Base-by-base conservation (phyloP, 805 yeast species). In the Pichia insulana region DNA sequence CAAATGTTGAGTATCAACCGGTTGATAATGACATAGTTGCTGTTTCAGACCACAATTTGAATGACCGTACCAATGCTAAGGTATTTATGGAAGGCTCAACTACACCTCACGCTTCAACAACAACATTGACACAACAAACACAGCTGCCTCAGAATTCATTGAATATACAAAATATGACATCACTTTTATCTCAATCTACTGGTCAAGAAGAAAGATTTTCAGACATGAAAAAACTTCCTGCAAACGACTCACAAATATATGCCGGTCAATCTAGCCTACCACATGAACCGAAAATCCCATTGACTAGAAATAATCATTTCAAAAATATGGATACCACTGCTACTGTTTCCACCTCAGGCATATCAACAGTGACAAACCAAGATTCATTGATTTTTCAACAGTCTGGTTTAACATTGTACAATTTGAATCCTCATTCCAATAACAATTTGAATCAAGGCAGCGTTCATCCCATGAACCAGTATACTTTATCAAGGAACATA, bases 181-280 rank as follows among this genome's bases (percentile, higher is more conserved):
- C 55, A 17, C 44, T 57, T 12, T 57, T 73, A 4, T 73, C 79
- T 3, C 78, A 74, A 49, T 72, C 78, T 0, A 72, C 76, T 0
- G 79, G 78, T 0, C 63, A 68, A 32, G 76, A 71, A 30, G 55
- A 68, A 40, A 63, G 36, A 20, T 18, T 41, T 11, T 13, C 28
- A 8, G 17, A 20, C 35, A 4, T 16, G 16, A 16, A 32, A 4
- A 28, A 28, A 4, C 31, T 5, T 7, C 31, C 7, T 12, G 31
- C 13, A 11, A 28, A 11, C 31, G 8, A 26, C 28, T 5, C 19
- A 18, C 5, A 22, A 22, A 22, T 8, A 6, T 5, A 22, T 22
- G 8, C 7, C 25, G 8, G 8, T 8, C 25, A 22, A 8, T 22
- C 25, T 6, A 8, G 25, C 7, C 8, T 22, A 22, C 25, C 25